Base-by-base conservation (phyloP, 768 basidiomycete species). In the Russula sp. region DNA sequence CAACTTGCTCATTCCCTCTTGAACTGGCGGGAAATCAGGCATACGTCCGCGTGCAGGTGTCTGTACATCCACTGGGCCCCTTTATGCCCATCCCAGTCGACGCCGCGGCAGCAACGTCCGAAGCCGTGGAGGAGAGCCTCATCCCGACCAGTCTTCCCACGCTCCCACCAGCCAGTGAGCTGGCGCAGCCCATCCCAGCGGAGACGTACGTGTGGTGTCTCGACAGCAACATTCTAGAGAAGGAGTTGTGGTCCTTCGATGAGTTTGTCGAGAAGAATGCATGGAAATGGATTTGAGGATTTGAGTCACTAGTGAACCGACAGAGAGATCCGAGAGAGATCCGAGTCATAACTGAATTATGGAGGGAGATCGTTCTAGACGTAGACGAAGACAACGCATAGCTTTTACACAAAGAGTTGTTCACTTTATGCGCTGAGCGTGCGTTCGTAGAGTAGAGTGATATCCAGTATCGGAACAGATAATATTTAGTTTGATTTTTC, bases 171-270 rank as follows among this genome's bases (percentile, higher is more conserved):
- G 55, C 67, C 0, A 62, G 70, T 34, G 75, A 78, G 18, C 71
- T 81, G 0, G 45, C 68, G 5, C 61, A 67, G 0, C 60, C 77
- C 0, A 68, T 85, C 0, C 68, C 76, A n/a, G 86, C 80, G 0
- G 78, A 89, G 63, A 86, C 88, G 3, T 98, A 97, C 69, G 78
- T 93, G 25, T 96, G 85, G 80, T 71, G 71, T 32, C 73, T 74
- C 3, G 70, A 73, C 0, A 25, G 81, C 7, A 65, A 67, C 0
- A 63, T 72, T 7, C 75, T 98, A 8, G 75, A 81, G 29, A 75
- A 82, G 0, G 76, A 78, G 35, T 73, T 90, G 5, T 98, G 95
- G 95, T 80, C 84, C 0, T 94, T 87, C 68, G 83, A 84, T n/a
- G 81, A 84, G 3, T 97, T 97, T 69, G 78, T 96, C 35, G 73